Evolutionary conservation across 805 yeast species (phyloP), one percentile per base, ranked within the genome.

Genomic region (Ogataea siamensis): DNA sequence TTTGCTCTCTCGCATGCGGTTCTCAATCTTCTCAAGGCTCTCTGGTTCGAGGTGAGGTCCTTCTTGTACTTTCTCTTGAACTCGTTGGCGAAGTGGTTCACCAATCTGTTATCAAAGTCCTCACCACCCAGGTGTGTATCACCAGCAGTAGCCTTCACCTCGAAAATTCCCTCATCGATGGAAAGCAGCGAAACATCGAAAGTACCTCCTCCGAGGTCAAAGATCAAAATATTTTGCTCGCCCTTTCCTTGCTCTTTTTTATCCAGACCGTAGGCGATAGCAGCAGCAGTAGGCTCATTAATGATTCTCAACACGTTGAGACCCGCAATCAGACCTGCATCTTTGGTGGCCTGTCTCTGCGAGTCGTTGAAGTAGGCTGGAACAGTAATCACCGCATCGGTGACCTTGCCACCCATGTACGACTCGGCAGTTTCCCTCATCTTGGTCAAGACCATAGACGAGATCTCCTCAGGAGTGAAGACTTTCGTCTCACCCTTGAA

Each of bases 1-100:
- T 89, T 89, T 49, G 98, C 98, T 70, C 97, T 83, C 77, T 89
- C 98, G 73, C 95, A 87, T 53, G 97, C 96, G 55, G 97, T 89
- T 80, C 97, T 85, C 68, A 89, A 78, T 83, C 97, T 87, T 78
- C 97, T 87, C 64, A 91, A 76, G 48, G 98, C 94, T 77, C 97
- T 86, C 75, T 88, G 96, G 82, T 89, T 88, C 55, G 78, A 53
- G 37, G 95, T 77, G 55, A 91, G 71, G 66, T 91, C 98, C 77
- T 87, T 87, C 83, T 87, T 87, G 80, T 86, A 80, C 80, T 91
- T 89, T 78, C 96, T 83, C 87, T 91, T 88, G 83, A 89, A 91
- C 74, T 91, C 97, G 63, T 80, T 80, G 53, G 85, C 87, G 66
- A 89, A 89, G 77, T 81, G 91, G 76, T 75, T 88, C 55, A 91